These are phyloP conservation scores for Kickxella alabastrina DNA, from an alignment of 192 early-diverging fungal species.

Conservation along the genomic window DNA sequence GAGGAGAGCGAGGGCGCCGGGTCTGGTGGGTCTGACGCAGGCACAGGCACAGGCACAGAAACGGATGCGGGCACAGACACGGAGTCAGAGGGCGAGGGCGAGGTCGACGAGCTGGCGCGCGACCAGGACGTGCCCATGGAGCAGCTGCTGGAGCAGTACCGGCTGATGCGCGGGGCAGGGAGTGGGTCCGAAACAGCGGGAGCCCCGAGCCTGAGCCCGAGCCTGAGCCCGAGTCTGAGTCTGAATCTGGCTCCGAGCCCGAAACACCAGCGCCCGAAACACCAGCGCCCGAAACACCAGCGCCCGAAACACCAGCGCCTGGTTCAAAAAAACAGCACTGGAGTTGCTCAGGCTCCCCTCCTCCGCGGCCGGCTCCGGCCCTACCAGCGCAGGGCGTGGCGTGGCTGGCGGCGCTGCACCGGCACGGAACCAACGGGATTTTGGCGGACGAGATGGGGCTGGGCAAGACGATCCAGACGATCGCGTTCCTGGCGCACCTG, in stretches of 20 bases:
- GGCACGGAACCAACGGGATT: conserved; percentile 84
- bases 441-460: conserved; percentile 94
- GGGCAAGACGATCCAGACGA: conserved; percentile 96
- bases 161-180: conserved; percentile 21
- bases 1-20: conserved; percentile 5
- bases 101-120: conserved; percentile 53
- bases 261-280: conserved; percentile 4
- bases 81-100: conserved; percentile 25
- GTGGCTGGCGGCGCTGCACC: conserved; percentile 85
- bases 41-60: neutral
- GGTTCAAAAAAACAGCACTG: no score
- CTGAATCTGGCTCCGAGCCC: neutral
- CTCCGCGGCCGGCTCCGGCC: conserved; percentile 70
- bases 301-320: no score
- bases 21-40: conserved; percentile 11
- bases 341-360: no score
- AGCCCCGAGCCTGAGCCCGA: conserved; percentile 2
- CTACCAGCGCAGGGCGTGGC: conserved; percentile 87
- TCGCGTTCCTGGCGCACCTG: conserved; percentile 81
- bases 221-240: no score
- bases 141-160: conserved; percentile 55
- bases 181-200: conserved; percentile 18
- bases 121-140: conserved; percentile 67
- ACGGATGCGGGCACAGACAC: neutral
- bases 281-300: neutral